Evolutionary conservation across 345 rosid genomes (phyloP).

Genomic region (Eucalyptus regnans): DNA sequence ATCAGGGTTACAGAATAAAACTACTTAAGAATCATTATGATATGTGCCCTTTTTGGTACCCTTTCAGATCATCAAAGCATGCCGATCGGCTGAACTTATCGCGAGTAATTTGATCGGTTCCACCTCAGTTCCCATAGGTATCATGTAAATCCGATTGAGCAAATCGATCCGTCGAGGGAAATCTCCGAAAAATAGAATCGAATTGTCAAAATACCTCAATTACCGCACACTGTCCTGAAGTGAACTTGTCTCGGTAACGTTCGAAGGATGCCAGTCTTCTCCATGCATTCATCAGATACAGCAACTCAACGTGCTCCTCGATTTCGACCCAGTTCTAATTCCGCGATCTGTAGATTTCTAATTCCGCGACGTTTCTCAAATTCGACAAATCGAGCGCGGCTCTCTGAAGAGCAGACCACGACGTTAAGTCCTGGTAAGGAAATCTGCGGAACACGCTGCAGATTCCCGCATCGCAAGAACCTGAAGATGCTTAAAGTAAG

Average conservation of each 20-base stretch:
- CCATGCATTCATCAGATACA: not conserved
- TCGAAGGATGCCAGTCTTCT: not conserved
- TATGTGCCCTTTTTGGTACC: not conserved
- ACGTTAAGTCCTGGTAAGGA: fast-evolving
- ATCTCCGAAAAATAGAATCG: not conserved
- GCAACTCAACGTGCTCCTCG: not conserved
- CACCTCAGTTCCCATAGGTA: not conserved
- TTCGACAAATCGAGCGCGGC: not conserved
- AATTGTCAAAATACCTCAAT: not conserved
- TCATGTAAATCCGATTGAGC: not conserved
- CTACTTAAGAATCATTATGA: not conserved
- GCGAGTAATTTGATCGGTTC: not conserved
- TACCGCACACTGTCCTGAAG: not conserved
- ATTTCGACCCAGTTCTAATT: not conserved
- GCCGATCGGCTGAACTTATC: not conserved
- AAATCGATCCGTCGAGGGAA: not conserved
- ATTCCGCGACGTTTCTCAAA: not conserved
- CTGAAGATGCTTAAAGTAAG: fast-evolving
- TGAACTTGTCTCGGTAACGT: not conserved
- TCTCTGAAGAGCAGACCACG: not conserved
- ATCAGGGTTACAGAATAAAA: not conserved
- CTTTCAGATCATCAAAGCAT: not conserved
- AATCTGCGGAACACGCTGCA: not conserved
- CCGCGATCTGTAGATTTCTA: not conserved
- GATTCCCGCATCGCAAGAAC: not conserved